These are phyloP conservation scores for Tephrocybe sp. DNA, from an alignment of 768 basidiomycete species.

Conservation along the genomic window DNA sequence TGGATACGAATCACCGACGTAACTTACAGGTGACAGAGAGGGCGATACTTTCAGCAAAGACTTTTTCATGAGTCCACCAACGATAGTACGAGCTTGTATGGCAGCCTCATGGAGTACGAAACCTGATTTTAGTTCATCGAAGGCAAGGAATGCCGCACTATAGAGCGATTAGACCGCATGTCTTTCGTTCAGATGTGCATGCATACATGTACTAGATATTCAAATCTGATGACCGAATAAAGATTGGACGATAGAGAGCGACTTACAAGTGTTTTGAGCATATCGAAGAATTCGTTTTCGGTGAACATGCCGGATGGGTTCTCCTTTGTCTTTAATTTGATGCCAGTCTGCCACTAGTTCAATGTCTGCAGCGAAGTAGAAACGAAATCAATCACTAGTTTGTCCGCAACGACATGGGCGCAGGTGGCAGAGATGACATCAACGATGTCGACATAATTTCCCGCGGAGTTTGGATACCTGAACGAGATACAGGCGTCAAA, in stretches of 20 bases:
- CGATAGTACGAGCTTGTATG: slow-evolving; percentile 24
- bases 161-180: not conserved
- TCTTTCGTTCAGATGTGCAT: not conserved
- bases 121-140: slow-evolving; percentile 29
- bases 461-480: slow-evolving; percentile 31
- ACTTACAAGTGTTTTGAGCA: slow-evolving; percentile 34
- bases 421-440: slow-evolving; percentile 45
- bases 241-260: not conserved
- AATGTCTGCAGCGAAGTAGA: not conserved
- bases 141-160: slow-evolving; percentile 25
- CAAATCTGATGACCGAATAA: not conserved
- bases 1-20: not conserved
- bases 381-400: slow-evolving; percentile 25
- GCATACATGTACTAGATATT: slow-evolving; percentile 13
- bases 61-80: slow-evolving; percentile 30
- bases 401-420: slow-evolving; percentile 38
- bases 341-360: slow-evolving; percentile 32
- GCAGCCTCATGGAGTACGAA: slow-evolving; percentile 30
- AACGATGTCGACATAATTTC: slow-evolving; percentile 44
- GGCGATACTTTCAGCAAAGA: slow-evolving; percentile 26
- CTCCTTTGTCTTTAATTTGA: slow-evolving; percentile 43
- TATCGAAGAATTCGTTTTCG: slow-evolving; percentile 45
- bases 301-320: slow-evolving; percentile 43
- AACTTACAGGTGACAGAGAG: slow-evolving; percentile 24
- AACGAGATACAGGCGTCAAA: not conserved